Evolutionary conservation across 106 monocot species (phyloP), one percentile per base, ranked within the genome.

Genomic region (Narthecium ossifragum): DNA sequence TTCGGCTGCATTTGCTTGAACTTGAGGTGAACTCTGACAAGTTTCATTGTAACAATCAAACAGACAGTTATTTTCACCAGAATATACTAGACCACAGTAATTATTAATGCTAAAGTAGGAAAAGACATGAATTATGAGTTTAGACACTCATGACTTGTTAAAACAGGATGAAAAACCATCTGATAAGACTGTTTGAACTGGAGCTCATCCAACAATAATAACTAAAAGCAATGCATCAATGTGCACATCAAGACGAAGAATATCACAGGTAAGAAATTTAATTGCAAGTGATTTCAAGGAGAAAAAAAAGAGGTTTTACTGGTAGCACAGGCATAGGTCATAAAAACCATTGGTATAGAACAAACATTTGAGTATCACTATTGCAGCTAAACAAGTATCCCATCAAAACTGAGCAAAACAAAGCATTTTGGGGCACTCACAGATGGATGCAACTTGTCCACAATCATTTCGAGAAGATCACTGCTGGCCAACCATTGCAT

Each of bases 1-100:
- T 70, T 90, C 90, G 14, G 90, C 75, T 32, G 70, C 82, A 68
- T 90, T 90, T 31, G 90, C 85, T 76, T 85, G 85, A 38, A 85
- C 85, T 76, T 90, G 79, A 47, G 85, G 76, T 41, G 85, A 67
- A 57, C 65, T 57, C 90, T 90, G 80, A 26, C 63, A 38, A 38
- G 34, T 46, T 34, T 20, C 31, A 51, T 46, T 36, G 10, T 6
- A 20, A 21, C 20, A 57, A 11, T 33, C 10, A 20, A 38, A 58
- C 23, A 24, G 36, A n/a, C n/a, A n/a, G n/a, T n/a, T n/a, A n/a
- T n/a, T n/a, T n/a, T n/a, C n/a, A n/a, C n/a, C n/a, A n/a, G n/a
- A n/a, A n/a, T n/a, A n/a, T n/a, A n/a, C n/a, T n/a, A n/a, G n/a
- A n/a, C n/a, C n/a, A n/a, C n/a, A n/a, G n/a, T n/a, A n/a, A n/a